Evolutionary conservation across 169 alveolate genomes (phyloP), one percentile per base, ranked within the genome.

Genomic region (Plasmodium blacklocki): DNA sequence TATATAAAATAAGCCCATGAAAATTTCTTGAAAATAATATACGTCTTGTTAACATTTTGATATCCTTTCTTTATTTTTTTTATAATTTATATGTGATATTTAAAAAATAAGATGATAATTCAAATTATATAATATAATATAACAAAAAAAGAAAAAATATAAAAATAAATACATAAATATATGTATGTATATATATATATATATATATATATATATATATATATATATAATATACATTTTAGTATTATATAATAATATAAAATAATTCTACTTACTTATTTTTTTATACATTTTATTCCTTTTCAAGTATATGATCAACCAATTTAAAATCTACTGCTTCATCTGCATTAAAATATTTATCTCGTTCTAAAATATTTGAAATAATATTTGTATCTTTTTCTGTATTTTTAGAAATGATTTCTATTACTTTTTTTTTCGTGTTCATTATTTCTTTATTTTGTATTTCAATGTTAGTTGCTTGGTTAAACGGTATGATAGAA

Each of bases 381-480:
- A 83, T 83, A 47, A 56, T 11, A 14, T 47, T 60, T 52, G 26
- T 67, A n/a, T 83, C 71, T 66, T 93, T 93, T 56, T 74, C 93
- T 73, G 94, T 85, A 43, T 58, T 80, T 62, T 86, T 91, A 19
- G 96, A 86, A 23, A 93, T 70, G 39, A 85, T 89, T 1, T 62
- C 85, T 2, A 92, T 83, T 14, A 89, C 73, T 58, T 89, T 62
- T 73, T 88, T 75, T 63, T 93, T 92, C 1, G 95, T 93, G 87
- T 88, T 93, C 83, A 92, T 66, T 50, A 93, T 92, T 74, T 92
- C 95, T 68, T 86, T 80, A 49, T 94, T 88, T 63, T 92, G 91
- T 47, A 93, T 93, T 73, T 89, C 88, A 2, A 93, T 89, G 62
- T 92, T 93, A 14, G 90, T 93, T 8, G 96, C 96, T 74, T 92